Base-by-base conservation (phyloP, 495 filamentous ascomycete species). In the Lophiotrema nucula region DNA sequence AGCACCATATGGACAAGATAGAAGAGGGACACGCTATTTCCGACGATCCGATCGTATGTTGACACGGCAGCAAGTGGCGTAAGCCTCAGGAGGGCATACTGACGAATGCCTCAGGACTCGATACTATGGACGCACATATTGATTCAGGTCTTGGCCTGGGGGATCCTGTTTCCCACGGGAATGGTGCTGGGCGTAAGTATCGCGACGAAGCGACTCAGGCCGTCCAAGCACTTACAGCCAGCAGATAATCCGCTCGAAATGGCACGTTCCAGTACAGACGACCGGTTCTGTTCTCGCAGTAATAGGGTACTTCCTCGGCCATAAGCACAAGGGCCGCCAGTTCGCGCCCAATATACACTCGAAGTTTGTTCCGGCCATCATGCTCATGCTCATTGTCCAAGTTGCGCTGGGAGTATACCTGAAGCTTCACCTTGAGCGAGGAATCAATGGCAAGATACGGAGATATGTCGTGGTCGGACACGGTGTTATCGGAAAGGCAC, bases 41-140 rank as follows among this genome's bases (percentile, higher is more conserved):
- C n/a, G 67, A 73, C 15, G 92, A 98, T 28, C 92, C 93, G 0
- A 83, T 98, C 62, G 91, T 92, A 83, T 52, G 86, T 79, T 31
- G 35, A 39, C 15, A 16, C 13, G 24, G 43, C 16, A 22, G 11
- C 39, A 8, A 44, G 15, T 39, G 19, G 41, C 21, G 38, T 22
- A 27, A 26, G 25, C 39, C 21, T 10, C 28, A 26, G 18, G 16
- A n/a, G n/a, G 3, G 46, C 38, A 22, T 27, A 41, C 62, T 67
- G 35, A 67, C 47, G 38, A 22, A 46, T 25, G 22, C 39, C 47
- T 43, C 58, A 92, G 87, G 90, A 96, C 64, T 77, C 83, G 46
- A 93, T 81, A 66, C 70, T 98, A 84, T 98, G 92, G 93, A 75
- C 85, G 25, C 93, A 98, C 71, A 97, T 98, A 65, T 79, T 95